These are phyloP conservation scores for Fusarium oxysporum DNA, from an alignment of 2,329 filamentous ascomycete species.

Conservation along the genomic window DNA sequence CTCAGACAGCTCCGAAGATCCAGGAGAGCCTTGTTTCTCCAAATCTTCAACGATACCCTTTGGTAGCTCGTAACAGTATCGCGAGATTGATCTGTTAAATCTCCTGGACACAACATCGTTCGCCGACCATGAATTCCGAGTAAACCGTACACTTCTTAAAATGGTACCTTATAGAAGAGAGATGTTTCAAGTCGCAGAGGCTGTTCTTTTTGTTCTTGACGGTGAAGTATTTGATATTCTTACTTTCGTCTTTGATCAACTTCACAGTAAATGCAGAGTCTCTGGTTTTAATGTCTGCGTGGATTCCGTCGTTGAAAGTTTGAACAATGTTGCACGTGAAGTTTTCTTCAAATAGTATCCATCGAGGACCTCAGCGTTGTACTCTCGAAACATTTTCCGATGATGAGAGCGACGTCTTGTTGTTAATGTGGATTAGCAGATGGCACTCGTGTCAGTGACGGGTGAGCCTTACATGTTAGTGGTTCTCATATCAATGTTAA, in stretches of 20 bases:
- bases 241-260: neutral
- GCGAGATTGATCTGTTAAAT: neutral
- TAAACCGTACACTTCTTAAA: neutral
- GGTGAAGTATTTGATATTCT: neutral
- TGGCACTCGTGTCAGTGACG: neutral
- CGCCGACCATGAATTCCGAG: neutral
- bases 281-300: neutral
- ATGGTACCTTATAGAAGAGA: neutral
- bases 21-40: neutral
- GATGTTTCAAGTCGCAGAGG: neutral
- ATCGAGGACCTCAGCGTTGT: neutral
- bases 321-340: neutral
- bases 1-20: neutral
- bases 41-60: neutral
- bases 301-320: neutral
- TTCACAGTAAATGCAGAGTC: neutral
- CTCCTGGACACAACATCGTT: neutral
- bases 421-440: neutral
- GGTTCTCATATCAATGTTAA: neutral
- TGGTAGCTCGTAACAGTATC: neutral
- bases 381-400: neutral
- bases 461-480: neutral
- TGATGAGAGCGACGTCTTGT: neutral
- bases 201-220: neutral
- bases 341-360: neutral